Conservation (phyloP, 148 eudicot species). For the Selenicereus undatus region DNA sequence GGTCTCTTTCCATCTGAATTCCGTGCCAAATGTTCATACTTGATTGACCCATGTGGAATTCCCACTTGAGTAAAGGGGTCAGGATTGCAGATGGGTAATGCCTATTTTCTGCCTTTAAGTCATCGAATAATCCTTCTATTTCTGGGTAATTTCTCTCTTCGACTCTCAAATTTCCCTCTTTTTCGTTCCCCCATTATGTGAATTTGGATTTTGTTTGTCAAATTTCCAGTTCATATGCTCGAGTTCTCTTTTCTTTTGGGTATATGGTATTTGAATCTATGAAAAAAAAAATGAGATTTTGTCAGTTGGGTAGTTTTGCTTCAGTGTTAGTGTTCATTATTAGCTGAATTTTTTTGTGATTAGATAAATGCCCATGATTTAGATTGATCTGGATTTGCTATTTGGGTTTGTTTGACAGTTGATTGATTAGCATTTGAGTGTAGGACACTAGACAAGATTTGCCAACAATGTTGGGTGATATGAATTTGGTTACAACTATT, state of each 20-base stretch:
- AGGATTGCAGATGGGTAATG: constrained; percentile 29
- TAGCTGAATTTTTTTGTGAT: background rate
- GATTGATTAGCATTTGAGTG: constrained; percentile 14
- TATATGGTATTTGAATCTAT: background rate
- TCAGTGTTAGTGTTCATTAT: background rate
- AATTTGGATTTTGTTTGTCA: background rate
- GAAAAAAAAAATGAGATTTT: background rate
- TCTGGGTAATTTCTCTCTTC: constrained; percentile 11
- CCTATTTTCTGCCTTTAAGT: background rate
- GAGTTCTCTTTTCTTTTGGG: too few species aligned
- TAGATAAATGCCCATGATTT: background rate
- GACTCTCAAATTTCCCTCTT: background rate
- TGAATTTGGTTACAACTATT: constrained; percentile 63
- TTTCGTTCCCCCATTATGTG: background rate
- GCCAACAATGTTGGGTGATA: constrained; percentile 38
- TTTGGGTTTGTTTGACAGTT: background rate
- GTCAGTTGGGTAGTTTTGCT: background rate
- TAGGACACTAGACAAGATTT: constrained; percentile 17
- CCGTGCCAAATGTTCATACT: background rate
- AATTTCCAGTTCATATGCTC: background rate
- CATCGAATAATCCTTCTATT: constrained; percentile 7
- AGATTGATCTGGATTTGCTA: background rate
- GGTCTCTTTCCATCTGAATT: constrained; percentile 13
- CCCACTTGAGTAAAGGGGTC: constrained; percentile 36
- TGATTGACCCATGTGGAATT: constrained; percentile 20